These are phyloP conservation scores for Pleurotus giganteus DNA, from an alignment of 768 basidiomycete genomes.

Conservation along the genomic window DNA sequence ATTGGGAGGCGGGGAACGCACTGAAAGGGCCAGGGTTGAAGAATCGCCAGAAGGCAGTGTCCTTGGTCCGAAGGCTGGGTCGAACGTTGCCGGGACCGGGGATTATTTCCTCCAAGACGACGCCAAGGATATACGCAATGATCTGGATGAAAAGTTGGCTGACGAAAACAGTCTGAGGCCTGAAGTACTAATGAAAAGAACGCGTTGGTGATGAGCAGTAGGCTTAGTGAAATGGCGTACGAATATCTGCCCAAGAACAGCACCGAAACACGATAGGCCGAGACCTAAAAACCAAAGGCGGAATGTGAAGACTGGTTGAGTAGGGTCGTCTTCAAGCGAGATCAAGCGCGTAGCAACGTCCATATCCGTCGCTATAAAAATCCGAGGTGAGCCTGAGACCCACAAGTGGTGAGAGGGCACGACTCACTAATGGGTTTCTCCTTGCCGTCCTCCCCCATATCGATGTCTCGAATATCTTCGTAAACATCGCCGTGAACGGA, in stretches of 20 bases:
- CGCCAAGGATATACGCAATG: constrained; percentile 51
- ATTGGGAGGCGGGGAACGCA: constrained; percentile 19
- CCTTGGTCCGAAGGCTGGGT: constrained; percentile 24
- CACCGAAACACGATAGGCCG: constrained; percentile 55
- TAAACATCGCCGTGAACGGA: constrained; percentile 25
- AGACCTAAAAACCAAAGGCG: constrained; percentile 54
- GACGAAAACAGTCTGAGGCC: constrained; percentile 49
- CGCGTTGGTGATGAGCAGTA: constrained; percentile 21
- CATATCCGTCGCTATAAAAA: constrained; percentile 35
- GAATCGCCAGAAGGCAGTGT: constrained; percentile 48
- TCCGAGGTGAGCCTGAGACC: not conserved
- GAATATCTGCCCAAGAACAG: constrained; percentile 49
- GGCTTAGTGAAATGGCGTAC: constrained; percentile 23
- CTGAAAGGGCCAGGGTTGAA: constrained; percentile 66
- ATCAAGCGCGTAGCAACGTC: constrained; percentile 49
- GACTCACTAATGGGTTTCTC: constrained; percentile 46
- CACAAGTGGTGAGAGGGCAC: not conserved
- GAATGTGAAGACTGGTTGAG: constrained; percentile 49
- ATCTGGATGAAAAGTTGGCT: constrained; percentile 51
- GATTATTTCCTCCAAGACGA: constrained; percentile 36
- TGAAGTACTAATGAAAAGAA: constrained; percentile 42
- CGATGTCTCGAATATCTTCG: constrained; percentile 33
- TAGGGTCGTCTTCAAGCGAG: constrained; percentile 52
- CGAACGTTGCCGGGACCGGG: constrained; percentile 32
- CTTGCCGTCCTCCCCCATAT: constrained; percentile 45